Evolutionary conservation across 257 asterid species (phyloP).

Genomic region (Solanum chiquidenum): DNA sequence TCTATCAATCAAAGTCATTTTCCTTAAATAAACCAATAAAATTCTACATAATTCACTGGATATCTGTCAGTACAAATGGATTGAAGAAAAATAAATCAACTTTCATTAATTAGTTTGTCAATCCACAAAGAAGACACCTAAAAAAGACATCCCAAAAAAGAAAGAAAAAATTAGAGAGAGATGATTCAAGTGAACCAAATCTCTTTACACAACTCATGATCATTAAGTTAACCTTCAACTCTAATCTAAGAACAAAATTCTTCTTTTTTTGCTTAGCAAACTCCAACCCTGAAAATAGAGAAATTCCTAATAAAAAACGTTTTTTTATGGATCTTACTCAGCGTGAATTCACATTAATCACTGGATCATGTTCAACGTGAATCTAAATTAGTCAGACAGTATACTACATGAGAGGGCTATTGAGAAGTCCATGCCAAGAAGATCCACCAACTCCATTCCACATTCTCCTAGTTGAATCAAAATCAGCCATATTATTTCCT

Average conservation of each 20-base stretch:
- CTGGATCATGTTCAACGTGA: not conserved
- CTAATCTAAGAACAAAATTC: constrained; percentile 13
- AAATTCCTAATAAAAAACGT: not conserved
- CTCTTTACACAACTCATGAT: not conserved
- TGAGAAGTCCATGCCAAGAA: constrained; percentile 84
- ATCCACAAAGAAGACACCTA: constrained; percentile 5
- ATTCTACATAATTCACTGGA: not conserved
- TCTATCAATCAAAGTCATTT: not conserved
- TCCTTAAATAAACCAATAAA: constrained; percentile 12
- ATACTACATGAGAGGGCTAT: constrained; percentile 61
- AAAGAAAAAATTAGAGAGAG: not conserved
- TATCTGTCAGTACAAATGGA: not conserved
- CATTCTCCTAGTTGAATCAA: constrained; percentile 38
- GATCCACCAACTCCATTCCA: constrained; percentile 42
- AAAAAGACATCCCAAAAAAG: not conserved
- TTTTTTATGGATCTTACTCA: not conserved
- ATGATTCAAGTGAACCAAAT: constrained; percentile 11
- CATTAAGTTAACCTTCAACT: constrained; percentile 5
- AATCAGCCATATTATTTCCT: constrained; percentile 17
- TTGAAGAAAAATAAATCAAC: constrained; percentile 7
- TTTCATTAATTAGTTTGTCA: constrained; percentile 10
- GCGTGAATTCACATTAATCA: not conserved
- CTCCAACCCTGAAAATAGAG: not conserved
- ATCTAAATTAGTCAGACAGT: not conserved
- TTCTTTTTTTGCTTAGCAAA: not conserved